A percentile compares a stretch with the other conserved stretches of the same genome.
phyloP scores from a whole-genome alignment of 345 rosid species.

The Abelmoschus esculentus region DNA sequence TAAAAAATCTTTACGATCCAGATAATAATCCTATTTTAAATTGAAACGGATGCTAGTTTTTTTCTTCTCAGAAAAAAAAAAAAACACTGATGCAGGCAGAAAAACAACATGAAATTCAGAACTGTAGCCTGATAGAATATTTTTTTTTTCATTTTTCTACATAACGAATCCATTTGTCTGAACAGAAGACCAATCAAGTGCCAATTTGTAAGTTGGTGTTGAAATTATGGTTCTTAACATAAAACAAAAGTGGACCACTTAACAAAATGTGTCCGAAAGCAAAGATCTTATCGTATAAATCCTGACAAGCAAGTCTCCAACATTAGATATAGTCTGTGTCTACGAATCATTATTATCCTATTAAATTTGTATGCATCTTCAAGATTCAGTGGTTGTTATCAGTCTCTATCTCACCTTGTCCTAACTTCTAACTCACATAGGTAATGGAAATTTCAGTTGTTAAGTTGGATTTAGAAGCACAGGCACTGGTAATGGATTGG shows the following conservation, averaged over 20 bases:
- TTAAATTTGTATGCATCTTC: neutral
- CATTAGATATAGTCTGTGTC: too few species aligned
- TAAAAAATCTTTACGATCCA: too few species aligned
- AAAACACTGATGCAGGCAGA: too few species aligned
- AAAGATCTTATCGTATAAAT: neutral
- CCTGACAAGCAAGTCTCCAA: neutral
- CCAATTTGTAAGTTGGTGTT: neutral
- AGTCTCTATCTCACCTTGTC: neutral
- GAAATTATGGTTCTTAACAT: neutral
- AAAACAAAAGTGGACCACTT: neutral
- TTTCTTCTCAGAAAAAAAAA: too few species aligned
- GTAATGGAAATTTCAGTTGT: neutral
- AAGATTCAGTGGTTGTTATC: slow-evolving; percentile 2
- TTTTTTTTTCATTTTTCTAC: too few species aligned
- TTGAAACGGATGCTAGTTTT: too few species aligned
- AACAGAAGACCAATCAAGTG: neutral
- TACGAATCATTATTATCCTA: too few species aligned
- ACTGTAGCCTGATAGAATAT: neutral
- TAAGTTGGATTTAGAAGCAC: neutral
- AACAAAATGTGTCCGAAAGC: neutral
- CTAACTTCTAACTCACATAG: neutral
- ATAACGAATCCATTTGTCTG: neutral
- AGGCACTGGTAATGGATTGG: too few species aligned
- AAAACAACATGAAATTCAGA: too few species aligned
- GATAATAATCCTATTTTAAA: too few species aligned